Base-by-base conservation (phyloP, 108 stramenopile genomes). In the Conticribra guillardii region DNA sequence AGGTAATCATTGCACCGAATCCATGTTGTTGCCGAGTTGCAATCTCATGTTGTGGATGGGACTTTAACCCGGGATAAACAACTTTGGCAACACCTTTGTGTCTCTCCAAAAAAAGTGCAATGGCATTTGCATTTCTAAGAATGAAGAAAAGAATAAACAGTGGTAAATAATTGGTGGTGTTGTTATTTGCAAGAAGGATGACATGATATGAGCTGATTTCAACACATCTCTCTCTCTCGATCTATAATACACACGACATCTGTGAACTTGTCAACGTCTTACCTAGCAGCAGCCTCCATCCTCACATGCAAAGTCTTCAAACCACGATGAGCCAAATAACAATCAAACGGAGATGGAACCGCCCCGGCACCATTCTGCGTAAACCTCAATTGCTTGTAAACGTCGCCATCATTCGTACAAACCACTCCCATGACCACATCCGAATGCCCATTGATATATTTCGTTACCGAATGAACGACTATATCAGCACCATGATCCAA, bases 321-420 rank as follows among this genome's bases (percentile, higher is more conserved):
- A 0, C 95, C 95, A 17, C 97, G 71, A 65, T 92, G 87, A 48
- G 92, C 92, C 62, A 96, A 64, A 69, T 85, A 97, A 68, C 90
- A 89, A 64, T 96, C 96, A 73, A 93, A 94, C 2, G 96, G 95
- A 19, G 84, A 81, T 15, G 94, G 95, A 15, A 96, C 94, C 11
- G 93, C 92, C n/a, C 96, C 97, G 18, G 91, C 79, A 18, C 91
- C 89, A 71, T 97, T 97, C 71, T 98, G 97, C 33, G 79, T 75
- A 64, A 95, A 94, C 41, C 89, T 53, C 18, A 97, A 71, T 46
- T 82, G 71, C 60, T 89, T 74, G 27, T 87, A 78, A 11, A 96
- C 49, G 22, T 78, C 73, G 16, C 82, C 86, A 49, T 71, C 28
- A 71, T 90, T 91, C 41, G 86, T 77, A 49, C 91, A 84, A 1